A percentile compares a stretch with the other conserved stretches of the same genome.
Evolutionary conservation across 495 filamentous ascomycete genomes (phyloP).

Genomic region (Aspergillus carlsbadensis): DNA sequence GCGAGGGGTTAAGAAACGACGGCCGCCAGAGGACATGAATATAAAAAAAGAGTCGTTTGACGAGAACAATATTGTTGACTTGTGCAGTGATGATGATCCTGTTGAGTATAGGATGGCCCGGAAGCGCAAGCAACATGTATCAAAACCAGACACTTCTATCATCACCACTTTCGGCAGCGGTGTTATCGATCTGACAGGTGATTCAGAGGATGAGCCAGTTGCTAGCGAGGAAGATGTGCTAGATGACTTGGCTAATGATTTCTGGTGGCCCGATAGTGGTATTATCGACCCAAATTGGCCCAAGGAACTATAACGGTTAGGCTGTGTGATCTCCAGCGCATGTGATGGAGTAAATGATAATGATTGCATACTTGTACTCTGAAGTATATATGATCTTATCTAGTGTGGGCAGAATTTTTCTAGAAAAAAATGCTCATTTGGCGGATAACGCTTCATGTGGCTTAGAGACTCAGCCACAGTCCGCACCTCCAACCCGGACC

Average conservation of each 20-base stretch:
- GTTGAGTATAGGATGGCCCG: background rate
- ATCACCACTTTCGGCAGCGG: slow-evolving; percentile 16
- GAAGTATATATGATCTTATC: background rate
- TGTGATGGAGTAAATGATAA: background rate
- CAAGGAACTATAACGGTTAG: background rate
- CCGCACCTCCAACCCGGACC: too few species aligned
- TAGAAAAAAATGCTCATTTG: background rate
- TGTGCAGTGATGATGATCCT: slow-evolving; percentile 13
- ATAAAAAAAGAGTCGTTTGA: background rate
- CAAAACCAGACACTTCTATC: background rate
- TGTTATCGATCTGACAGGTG: slow-evolving; percentile 35
- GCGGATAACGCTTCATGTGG: background rate
- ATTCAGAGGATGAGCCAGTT: slow-evolving; percentile 21
- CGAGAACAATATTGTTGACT: slow-evolving; percentile 10
- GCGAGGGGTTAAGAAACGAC: slow-evolving; percentile 17
- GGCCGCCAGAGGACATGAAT: background rate
- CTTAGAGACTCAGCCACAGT: slow-evolving; percentile 5
- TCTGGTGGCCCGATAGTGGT: slow-evolving; percentile 41
- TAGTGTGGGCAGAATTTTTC: background rate
- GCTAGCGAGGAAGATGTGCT: background rate
- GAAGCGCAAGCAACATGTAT: background rate
- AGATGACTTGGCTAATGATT: slow-evolving; percentile 38
- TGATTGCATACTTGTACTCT: background rate
- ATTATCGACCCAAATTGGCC: background rate
- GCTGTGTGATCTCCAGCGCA: too few species aligned